Evolutionary conservation across 495 filamentous ascomycete species (phyloP).

Genomic region (Pyrenopolyporus hunteri): DNA sequence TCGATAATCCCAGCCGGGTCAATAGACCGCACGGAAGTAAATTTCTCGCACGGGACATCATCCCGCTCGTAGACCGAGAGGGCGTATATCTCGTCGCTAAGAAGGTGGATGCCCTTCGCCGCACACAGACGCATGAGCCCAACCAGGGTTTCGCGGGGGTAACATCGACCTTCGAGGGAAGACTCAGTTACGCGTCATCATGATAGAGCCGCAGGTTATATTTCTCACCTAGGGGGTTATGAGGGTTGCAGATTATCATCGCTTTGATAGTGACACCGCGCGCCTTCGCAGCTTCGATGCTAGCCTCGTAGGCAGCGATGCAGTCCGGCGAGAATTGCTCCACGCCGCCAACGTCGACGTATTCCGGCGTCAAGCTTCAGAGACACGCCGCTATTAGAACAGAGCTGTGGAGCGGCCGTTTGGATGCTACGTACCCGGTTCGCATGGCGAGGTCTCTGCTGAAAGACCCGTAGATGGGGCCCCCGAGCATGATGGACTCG

Average conservation of each 20-base stretch:
- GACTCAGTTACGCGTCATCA: constrained; percentile 3
- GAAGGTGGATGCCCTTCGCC: constrained; percentile 61
- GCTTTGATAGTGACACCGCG: constrained; percentile 50
- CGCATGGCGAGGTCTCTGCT: constrained; percentile 33
- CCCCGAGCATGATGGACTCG: constrained; percentile 57
- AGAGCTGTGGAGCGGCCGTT: neutral
- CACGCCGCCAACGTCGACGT: constrained; percentile 50
- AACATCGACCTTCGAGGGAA: constrained; percentile 50
- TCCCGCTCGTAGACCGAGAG: constrained; percentile 57
- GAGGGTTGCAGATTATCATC: constrained; percentile 64
- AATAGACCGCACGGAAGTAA: constrained; percentile 61
- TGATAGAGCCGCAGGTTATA: neutral
- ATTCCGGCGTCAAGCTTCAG: constrained; percentile 45
- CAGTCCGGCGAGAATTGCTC: constrained; percentile 52
- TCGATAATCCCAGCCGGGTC: constrained; percentile 57
- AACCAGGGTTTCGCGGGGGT: constrained; percentile 54
- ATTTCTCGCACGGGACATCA: constrained; percentile 44
- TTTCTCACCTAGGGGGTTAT: constrained; percentile 62
- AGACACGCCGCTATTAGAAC: constrained; percentile 23
- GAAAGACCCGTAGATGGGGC: constrained; percentile 60
- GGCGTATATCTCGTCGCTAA: constrained; percentile 70
- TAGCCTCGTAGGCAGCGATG: constrained; percentile 35
- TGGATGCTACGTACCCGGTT: constrained; percentile 32
- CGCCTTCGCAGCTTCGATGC: constrained; percentile 29
- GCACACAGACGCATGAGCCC: constrained; percentile 60